phyloP scores from a whole-genome alignment of 2,329 filamentous ascomycete species.

The Plectosphaerella cucumerina region DNA sequence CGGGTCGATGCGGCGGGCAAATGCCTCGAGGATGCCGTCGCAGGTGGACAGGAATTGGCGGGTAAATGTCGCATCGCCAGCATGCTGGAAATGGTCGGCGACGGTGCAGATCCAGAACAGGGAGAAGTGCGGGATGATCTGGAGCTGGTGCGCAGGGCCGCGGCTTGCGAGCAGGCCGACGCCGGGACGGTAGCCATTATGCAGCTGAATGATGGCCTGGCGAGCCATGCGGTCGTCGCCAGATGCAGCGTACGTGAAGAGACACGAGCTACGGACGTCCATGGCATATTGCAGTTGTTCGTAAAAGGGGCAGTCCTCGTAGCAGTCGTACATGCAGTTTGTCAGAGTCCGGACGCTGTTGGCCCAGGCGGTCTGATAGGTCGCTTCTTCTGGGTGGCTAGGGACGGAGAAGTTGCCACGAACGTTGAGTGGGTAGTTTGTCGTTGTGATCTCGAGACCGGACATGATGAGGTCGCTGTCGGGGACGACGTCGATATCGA shows the following conservation, averaged over 20 bases:
- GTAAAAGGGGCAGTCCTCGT: constrained; percentile 29
- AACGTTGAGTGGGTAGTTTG: background rate
- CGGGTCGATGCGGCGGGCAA: constrained; percentile 12
- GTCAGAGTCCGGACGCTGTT: constrained; percentile 16
- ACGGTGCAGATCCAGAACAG: constrained; percentile 31
- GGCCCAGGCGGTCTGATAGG: constrained; percentile 14
- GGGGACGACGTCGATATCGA: constrained; percentile 5
- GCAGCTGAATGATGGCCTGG: constrained; percentile 23
- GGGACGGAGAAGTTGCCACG: background rate
- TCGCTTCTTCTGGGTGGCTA: constrained; percentile 2
- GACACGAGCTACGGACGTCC: constrained; percentile 19
- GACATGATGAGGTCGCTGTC: constrained; percentile 25
- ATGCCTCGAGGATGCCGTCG: constrained; percentile 29
- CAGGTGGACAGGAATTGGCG: constrained; percentile 23
- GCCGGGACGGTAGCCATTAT: constrained; percentile 12
- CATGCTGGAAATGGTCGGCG: constrained; percentile 29
- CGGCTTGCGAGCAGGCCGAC: constrained; percentile 29
- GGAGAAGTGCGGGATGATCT: constrained; percentile 32
- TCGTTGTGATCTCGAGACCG: background rate
- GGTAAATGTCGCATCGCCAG: constrained; percentile 24
- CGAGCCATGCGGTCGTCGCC: constrained; percentile 25
- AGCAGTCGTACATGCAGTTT: constrained; percentile 24
- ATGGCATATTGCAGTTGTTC: constrained; percentile 26
- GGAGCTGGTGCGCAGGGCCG: constrained; percentile 27
- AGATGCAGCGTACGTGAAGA: constrained; percentile 25